phyloP scores from a whole-genome alignment of 2,329 filamentous ascomycete genomes.

The Cordyceps tenuipes region DNA sequence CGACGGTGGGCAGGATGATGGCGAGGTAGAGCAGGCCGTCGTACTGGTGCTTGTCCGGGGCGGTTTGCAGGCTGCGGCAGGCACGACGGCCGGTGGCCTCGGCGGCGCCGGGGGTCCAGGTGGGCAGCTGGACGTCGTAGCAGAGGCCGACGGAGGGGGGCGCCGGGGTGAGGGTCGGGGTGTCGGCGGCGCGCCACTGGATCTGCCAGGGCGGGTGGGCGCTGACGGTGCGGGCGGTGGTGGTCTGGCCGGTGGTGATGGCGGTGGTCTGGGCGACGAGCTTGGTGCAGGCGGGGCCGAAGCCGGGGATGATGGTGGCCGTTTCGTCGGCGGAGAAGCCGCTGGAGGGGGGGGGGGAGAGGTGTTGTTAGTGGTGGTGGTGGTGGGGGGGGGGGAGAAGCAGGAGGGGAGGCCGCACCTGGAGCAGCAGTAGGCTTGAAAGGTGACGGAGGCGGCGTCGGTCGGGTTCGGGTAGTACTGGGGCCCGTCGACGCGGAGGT shows the following conservation, averaged over 20 bases:
- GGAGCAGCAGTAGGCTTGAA: not conserved
- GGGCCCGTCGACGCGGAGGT: not conserved
- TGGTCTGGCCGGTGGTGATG: not conserved
- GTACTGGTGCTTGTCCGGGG: not conserved
- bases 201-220: conserved; percentile 1
- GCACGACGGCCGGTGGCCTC: not conserved
- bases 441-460: not conserved
- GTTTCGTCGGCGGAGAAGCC: not conserved
- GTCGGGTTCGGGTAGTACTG: conserved; percentile 1
- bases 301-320: not conserved
- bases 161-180: not conserved
- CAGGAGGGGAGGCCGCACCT: not conserved
- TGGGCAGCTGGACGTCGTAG: not conserved
- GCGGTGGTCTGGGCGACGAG: not conserved
- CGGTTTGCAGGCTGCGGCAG: not conserved
- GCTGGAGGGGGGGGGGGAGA: not conserved
- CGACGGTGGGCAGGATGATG: not conserved
- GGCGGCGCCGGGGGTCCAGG: conserved; percentile 2
- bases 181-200: not conserved
- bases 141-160: not conserved
- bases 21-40: not conserved
- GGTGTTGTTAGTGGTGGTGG: not conserved
- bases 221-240: not conserved
- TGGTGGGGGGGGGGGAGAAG: not conserved
- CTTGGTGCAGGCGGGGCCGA: conserved; percentile 1